Evolutionary conservation across 2,329 filamentous ascomycete species (phyloP).

Genomic region (Ramichloridium luteum): DNA sequence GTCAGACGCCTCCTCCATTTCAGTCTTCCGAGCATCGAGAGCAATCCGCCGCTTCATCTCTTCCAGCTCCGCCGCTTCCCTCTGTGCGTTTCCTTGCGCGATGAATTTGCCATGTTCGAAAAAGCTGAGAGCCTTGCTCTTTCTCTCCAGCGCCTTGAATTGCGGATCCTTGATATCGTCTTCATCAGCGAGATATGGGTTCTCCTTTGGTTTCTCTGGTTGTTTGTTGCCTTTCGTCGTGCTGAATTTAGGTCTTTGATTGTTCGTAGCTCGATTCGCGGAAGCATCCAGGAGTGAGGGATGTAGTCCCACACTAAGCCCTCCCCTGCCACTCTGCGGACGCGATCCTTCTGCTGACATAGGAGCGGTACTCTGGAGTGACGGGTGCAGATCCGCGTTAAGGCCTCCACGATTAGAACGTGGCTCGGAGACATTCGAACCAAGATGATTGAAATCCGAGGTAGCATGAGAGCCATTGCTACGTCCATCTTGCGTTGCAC

Average conservation of each 20-base stretch:
- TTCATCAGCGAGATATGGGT: slow-evolving; percentile 37
- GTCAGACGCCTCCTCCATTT: slow-evolving; percentile 86
- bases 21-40: slow-evolving; percentile 73
- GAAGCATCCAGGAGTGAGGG: slow-evolving; percentile 54
- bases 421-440: no score
- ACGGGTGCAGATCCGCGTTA: neutral
- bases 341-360: neutral
- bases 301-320: slow-evolving; percentile 63
- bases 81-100: slow-evolving; percentile 77
- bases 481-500: neutral
- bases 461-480: no score
- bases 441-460: no score
- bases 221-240: slow-evolving; percentile 44
- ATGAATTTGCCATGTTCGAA: slow-evolving; percentile 97
- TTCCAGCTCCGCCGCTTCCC: slow-evolving; percentile 78
- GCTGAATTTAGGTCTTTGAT: slow-evolving; percentile 38
- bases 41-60: slow-evolving; percentile 91
- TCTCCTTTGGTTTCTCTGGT: slow-evolving; percentile 31
- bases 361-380: neutral
- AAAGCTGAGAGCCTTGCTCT: slow-evolving; percentile 70
- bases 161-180: slow-evolving; percentile 39
- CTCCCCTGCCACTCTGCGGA: slow-evolving; percentile 46
- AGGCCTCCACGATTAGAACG: neutral
- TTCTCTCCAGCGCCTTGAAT: slow-evolving; percentile 45
- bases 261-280: slow-evolving; percentile 31